Base-by-base conservation (phyloP, 2,329 filamentous ascomycete species). In the Rutstroemia sydowiana region DNA sequence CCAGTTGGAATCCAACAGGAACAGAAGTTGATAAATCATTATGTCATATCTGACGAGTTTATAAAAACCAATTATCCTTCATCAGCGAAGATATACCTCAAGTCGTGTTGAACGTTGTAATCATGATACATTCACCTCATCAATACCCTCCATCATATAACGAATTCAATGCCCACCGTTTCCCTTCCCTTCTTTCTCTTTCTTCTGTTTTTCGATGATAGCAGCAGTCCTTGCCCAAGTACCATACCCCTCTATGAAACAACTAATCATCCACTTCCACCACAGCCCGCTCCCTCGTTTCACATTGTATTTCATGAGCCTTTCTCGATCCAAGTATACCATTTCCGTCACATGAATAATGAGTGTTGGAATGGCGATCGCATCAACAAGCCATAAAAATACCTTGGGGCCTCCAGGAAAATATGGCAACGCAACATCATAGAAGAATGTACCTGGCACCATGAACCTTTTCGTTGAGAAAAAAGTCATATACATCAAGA, bases 301-400 rank as follows among this genome's bases (percentile, higher is more conserved):
- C 10, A 83, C 73, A 6, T 74, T 73, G 57, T 76, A 73, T 63
- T 65, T 75, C 49, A 61, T 62, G 54, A 82, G 64, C 53, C 74
- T 68, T 45, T 69, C 71, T 39, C 64, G 67, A 56, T 77, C 75
- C 59, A 84, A 71, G 63, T 73, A 70, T 41, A 69, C 69, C n/a
- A 75, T 69, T 72, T 96, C 92, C 3, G 68, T 53, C 0, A 74
- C 20, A 68, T 96, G 92, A 11, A 88, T 76, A 0, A 63, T 72
- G 1, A 88, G 3, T 52, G 91, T 78, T 0, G 78, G 72, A 18
- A 71, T 60, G 49, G 85, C 71, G 39, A 92, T 70, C 13, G 70
- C 65, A 45, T 76, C 76, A 56, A 85, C 81, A 1, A 87, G 68
- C 65, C 73, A 76, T 56, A 75, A 72, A 60, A 81, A 84, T 52